Conservation (phyloP, 352 stramenopile species). For the Pythium guiyangense region DNA sequence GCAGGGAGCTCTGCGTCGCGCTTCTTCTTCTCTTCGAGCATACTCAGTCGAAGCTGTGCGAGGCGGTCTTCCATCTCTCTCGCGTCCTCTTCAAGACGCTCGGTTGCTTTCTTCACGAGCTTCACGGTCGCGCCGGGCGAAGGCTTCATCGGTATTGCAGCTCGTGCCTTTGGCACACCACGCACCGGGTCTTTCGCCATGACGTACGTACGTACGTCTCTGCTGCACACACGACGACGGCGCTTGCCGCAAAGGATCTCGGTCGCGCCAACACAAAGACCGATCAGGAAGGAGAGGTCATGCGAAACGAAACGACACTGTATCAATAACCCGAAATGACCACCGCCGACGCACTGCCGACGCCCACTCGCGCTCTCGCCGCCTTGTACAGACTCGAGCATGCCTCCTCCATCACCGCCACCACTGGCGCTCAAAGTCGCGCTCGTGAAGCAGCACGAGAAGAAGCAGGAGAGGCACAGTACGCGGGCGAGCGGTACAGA, state of each 20-base stretch:
- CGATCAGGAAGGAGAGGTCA: too few relatives aligned
- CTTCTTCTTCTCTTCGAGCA: conserved; percentile 66
- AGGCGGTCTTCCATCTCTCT: conserved; percentile 67
- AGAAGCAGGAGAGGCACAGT: not conserved
- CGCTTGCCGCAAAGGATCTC: too few relatives aligned
- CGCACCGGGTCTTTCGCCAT: conserved; percentile 11
- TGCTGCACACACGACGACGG: not conserved
- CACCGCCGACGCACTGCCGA: not conserved
- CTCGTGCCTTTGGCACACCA: not conserved
- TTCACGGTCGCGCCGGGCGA: not conserved
- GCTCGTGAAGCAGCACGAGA: not conserved
- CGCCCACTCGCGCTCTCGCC: not conserved
- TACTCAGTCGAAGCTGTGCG: conserved; percentile 42
- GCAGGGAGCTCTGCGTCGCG: conserved; percentile 42
- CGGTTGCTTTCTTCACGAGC: conserved; percentile 29
- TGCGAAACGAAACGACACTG: too few relatives aligned
- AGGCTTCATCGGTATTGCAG: conserved; percentile 1
- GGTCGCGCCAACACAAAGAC: too few relatives aligned
- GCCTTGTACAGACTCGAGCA: not conserved
- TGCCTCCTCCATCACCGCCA: conserved; percentile 1
- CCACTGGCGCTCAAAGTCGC: not conserved
- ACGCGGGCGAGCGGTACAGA: conserved; percentile 1
- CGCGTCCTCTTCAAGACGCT: conserved; percentile 66
- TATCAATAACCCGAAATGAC: too few relatives aligned
- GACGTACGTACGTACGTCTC: too few relatives aligned